phyloP scores from a whole-genome alignment of 176 grass and related monocot genomes.

The Zizania latifolia region DNA sequence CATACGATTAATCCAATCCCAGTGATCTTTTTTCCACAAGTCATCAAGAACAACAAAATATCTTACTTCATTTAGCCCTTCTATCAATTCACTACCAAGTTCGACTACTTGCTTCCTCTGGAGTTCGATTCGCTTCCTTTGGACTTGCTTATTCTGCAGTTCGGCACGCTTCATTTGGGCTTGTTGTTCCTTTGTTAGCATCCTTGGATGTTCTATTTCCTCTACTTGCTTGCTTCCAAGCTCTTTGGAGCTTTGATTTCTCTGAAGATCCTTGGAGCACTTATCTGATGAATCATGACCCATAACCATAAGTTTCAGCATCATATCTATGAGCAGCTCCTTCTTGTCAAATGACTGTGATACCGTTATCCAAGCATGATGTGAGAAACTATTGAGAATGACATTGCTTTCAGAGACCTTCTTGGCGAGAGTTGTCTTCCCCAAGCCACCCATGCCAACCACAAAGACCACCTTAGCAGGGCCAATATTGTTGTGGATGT shows the following conservation, averaged over 20 bases:
- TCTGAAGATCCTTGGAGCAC: no score
- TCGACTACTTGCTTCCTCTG: background rate
- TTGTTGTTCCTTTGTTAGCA: no score
- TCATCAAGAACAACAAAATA: conserved; percentile 44
- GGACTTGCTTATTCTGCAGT: no score
- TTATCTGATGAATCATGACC: background rate
- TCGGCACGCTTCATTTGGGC: no score
- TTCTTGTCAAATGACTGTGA: conserved; percentile 24
- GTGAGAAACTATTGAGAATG: conserved; percentile 3
- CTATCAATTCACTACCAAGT: background rate
- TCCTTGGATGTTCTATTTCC: no score
- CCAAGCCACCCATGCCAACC: conserved; percentile 41
- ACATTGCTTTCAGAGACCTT: conserved; percentile 16
- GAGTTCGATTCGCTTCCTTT: no score
- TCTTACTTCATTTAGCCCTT: background rate
- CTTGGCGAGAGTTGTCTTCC: conserved; percentile 32
- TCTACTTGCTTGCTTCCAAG: no score
- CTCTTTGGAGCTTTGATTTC: no score
- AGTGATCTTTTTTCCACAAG: background rate
- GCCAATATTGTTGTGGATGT: background rate
- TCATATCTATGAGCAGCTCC: conserved; percentile 24
- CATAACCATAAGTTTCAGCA: background rate
- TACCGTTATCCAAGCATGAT: conserved; percentile 25
- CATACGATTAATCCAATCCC: conserved; percentile 2
- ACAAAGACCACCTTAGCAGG: conserved; percentile 12